A percentile compares a stretch with the other conserved stretches of the same genome.
These are phyloP conservation scores for Boeremia exigua DNA, from an alignment of 2,329 filamentous ascomycete species.

Conservation along the genomic window DNA sequence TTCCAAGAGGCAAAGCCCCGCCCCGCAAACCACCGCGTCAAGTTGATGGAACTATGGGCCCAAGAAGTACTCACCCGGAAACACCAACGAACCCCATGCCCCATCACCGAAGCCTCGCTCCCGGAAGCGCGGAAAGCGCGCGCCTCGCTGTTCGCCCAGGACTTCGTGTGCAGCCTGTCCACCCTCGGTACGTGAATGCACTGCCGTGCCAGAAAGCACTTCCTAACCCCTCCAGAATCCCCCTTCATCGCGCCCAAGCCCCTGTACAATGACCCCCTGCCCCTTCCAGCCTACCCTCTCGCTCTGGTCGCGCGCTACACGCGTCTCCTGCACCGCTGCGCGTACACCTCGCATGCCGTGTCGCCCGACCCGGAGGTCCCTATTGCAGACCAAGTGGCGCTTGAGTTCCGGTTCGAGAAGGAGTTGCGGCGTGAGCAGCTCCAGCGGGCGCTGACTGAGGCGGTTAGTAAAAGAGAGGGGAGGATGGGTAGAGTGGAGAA, in stretches of 20 bases:
- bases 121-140: constrained; percentile 1
- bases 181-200: neutral
- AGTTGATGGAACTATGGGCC: constrained; percentile 28
- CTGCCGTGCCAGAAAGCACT: neutral
- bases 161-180: constrained; percentile 14
- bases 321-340: constrained; percentile 13
- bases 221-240: neutral
- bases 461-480: constrained; percentile 15
- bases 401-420: constrained; percentile 20
- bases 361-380: constrained; percentile 16
- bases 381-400: constrained; percentile 15
- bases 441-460: constrained; percentile 11
- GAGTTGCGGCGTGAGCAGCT: constrained; percentile 9
- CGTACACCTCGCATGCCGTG: constrained; percentile 10
- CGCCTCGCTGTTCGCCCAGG: constrained; percentile 15
- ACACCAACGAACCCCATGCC: neutral
- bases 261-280: neutral
- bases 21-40: constrained; percentile 6
- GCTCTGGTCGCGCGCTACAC: constrained; percentile 17
- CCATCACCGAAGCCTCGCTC: neutral
- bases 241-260: neutral
- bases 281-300: constrained; percentile 1
- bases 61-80: constrained; percentile 19
- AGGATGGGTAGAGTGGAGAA: constrained; percentile 24
- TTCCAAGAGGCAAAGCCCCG: constrained; percentile 14